A percentile compares a stretch with the other conserved stretches of the same genome.
These are phyloP conservation scores for Moricandia arvensis DNA, from an alignment of 345 rosid species.

Conservation along the genomic window DNA sequence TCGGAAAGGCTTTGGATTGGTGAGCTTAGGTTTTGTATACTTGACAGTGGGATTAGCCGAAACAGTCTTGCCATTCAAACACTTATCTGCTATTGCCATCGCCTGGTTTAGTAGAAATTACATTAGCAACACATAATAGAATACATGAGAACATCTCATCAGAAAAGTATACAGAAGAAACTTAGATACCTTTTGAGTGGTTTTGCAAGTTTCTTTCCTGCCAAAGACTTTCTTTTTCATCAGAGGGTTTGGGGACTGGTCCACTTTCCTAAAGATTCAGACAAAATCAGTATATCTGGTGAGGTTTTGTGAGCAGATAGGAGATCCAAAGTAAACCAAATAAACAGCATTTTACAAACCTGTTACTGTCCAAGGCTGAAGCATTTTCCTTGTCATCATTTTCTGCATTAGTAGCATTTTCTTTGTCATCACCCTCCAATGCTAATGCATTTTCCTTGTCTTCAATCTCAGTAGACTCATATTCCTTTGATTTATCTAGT, in stretches of 20 bases:
- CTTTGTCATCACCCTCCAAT: conserved; percentile 37
- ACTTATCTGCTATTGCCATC: conserved; percentile 34
- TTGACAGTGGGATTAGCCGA: conserved; percentile 40
- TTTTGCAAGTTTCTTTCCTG: conserved; percentile 41
- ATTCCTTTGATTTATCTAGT: conserved; percentile 29
- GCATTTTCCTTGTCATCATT: conserved; percentile 59
- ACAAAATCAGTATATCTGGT: conserved; percentile 6
- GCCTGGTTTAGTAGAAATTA: conserved; percentile 41
- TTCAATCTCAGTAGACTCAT: conserved; percentile 24
- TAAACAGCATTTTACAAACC: conserved; percentile 38
- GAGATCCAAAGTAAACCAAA: conserved; percentile 3
- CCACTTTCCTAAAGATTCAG: conserved; percentile 39
- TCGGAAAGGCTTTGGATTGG: conserved; percentile 95
- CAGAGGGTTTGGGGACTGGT: conserved; percentile 7
- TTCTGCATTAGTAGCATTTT: conserved; percentile 30
- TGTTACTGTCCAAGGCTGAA: conserved; percentile 49
- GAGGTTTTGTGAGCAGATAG: not conserved
- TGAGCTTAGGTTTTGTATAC: conserved; percentile 67
- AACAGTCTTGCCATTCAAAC: conserved; percentile 29
- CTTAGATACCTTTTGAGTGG: conserved; percentile 42
- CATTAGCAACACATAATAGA: conserved; percentile 5
- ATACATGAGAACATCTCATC: not conserved
- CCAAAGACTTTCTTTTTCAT: conserved; percentile 32
- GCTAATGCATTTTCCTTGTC: conserved; percentile 30
- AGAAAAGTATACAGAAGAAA: not conserved